Conservation (phyloP, 75 land plant species). For the Picea sitchensis region DNA sequence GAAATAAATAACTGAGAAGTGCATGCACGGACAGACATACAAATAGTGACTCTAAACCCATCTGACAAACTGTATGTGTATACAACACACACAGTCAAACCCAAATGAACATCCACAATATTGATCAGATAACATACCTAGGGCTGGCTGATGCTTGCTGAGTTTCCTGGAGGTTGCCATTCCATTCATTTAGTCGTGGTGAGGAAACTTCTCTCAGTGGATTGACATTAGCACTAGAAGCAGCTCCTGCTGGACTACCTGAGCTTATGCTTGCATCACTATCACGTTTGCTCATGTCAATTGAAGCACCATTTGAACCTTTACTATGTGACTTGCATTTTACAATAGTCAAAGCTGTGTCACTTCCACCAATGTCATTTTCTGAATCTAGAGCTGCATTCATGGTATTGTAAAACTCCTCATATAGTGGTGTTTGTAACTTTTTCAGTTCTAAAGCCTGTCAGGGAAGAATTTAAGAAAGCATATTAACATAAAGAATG, state of each 20-base stretch:
- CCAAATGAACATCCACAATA: not conserved
- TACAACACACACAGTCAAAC: not conserved
- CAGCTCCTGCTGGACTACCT: slow-evolving; percentile 33
- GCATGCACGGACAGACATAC: not conserved
- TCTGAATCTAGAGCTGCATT: slow-evolving; percentile 24
- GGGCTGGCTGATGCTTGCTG: slow-evolving; percentile 38
- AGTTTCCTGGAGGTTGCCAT: slow-evolving; percentile 29
- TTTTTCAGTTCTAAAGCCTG: slow-evolving; percentile 88
- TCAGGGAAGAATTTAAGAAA: not conserved
- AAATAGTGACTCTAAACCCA: not conserved
- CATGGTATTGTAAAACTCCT: slow-evolving; percentile 62
- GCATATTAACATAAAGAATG: not conserved
- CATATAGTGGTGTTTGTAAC: slow-evolving; percentile 89
- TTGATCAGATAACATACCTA: slow-evolving; percentile 37
- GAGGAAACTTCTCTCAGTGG: slow-evolving; percentile 51
- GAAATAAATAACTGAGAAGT: too few species aligned
- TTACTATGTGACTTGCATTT: slow-evolving; percentile 51
- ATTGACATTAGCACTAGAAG: slow-evolving; percentile 13
- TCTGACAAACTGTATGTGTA: slow-evolving; percentile 1
- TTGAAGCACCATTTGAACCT: slow-evolving; percentile 35
- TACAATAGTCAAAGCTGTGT: slow-evolving; percentile 9
- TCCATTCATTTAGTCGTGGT: slow-evolving; percentile 54
- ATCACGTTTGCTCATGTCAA: slow-evolving; percentile 27
- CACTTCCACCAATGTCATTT: slow-evolving; percentile 19
- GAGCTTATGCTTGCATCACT: slow-evolving; percentile 60